phyloP scores from a whole-genome alignment of 768 basidiomycete species.

The Lyophyllum shimeji region DNA sequence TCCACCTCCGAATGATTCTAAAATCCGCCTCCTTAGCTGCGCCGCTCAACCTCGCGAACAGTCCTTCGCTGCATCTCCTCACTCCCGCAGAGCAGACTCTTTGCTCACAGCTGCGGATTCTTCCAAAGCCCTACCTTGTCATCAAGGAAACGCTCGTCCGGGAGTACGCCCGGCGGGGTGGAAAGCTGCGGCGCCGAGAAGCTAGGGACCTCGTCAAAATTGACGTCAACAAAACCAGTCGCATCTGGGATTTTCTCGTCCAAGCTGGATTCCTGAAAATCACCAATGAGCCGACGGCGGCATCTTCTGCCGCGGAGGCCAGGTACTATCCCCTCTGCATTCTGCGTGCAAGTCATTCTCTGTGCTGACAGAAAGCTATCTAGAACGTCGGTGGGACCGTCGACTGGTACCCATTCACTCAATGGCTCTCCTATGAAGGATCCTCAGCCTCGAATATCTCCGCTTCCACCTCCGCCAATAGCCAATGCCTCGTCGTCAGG shows the following conservation, averaged over 20 bases:
- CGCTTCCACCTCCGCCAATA: conserved; percentile 31
- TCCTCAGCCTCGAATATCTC: conserved; percentile 18
- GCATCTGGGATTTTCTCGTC: conserved; percentile 92
- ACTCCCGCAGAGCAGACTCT: conserved; percentile 84
- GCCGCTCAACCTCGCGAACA: conserved; percentile 89
- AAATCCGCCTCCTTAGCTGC: conserved; percentile 30
- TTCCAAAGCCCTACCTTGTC: conserved; percentile 93
- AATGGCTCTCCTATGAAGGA: conserved; percentile 39
- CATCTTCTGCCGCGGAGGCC: conserved; percentile 34
- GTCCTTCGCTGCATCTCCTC: conserved; percentile 87
- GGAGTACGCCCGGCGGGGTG: conserved; percentile 88
- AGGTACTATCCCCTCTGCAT: conserved; percentile 29
- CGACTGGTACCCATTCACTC: conserved; percentile 19
- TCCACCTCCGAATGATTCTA: background rate
- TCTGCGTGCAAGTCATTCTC: background rate
- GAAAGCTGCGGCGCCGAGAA: conserved; percentile 84
- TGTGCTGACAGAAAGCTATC: background rate
- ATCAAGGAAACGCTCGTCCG: conserved; percentile 95
- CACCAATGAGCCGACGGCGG: conserved; percentile 44
- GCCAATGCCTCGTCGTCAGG: conserved; percentile 30
- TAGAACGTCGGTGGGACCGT: conserved; percentile 13
- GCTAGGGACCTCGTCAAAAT: conserved; percentile 90
- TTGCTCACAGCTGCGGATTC: conserved; percentile 85
- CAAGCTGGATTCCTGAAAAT: conserved; percentile 82
- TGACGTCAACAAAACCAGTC: conserved; percentile 89